Evolutionary conservation across 2,329 filamentous ascomycete species (phyloP).

Genomic region (Stagonosporopsis chrysanthemi): DNA sequence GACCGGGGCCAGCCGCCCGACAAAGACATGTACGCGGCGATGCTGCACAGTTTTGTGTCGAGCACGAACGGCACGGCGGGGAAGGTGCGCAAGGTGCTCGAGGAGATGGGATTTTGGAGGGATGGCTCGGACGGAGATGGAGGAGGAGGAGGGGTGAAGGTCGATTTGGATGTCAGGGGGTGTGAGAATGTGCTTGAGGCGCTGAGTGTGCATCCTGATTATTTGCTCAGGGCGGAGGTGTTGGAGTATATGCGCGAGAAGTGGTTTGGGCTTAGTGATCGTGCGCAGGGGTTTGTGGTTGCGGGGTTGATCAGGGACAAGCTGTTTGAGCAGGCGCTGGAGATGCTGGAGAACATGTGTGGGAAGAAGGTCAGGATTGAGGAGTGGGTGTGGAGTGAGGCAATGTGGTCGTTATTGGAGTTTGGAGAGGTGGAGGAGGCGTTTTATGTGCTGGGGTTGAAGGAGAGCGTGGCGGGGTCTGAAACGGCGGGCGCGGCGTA

Average conservation of each 20-base stretch:
- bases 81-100: conserved; percentile 68
- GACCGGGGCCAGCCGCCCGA: conserved; percentile 64
- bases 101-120: conserved; percentile 68
- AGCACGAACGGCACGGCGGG: conserved; percentile 69
- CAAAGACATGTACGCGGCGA: conserved; percentile 71
- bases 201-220: conserved; percentile 85
- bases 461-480: conserved; percentile 33
- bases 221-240: conserved; percentile 74
- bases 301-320: conserved; percentile 80
- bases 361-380: conserved; percentile 63
- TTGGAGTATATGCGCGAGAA: conserved; percentile 75
- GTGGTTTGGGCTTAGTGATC: conserved; percentile 71
- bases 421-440: conserved; percentile 80
- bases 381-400: conserved; percentile 79
- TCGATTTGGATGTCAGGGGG: conserved; percentile 70
- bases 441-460: conserved; percentile 67
- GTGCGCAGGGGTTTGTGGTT: conserved; percentile 71
- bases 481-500: conserved; percentile 25
- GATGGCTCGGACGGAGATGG: neutral
- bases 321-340: conserved; percentile 81
- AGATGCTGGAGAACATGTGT: conserved; percentile 72
- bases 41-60: conserved; percentile 76
- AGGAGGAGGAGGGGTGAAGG: conserved; percentile 56
- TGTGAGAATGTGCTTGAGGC: conserved; percentile 77
- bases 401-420: conserved; percentile 76